Percentiles rank a stretch among this genome's conserved stretches.
phyloP scores from a whole-genome alignment of 2,329 filamentous ascomycete species.

The Botryotinia convoluta region DNA sequence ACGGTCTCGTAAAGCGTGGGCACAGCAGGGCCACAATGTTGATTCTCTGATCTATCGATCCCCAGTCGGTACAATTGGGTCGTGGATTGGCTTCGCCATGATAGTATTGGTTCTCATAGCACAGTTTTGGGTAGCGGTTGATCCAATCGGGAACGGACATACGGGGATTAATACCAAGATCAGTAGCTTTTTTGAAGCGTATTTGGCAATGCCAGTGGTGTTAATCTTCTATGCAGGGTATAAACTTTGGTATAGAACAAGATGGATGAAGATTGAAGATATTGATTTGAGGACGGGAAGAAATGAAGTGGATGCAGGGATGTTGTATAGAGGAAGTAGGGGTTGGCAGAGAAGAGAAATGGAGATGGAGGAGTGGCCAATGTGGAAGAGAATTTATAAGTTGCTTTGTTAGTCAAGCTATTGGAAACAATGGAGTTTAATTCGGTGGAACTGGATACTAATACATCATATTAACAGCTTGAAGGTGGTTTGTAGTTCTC shows the following conservation, averaged over 20 bases:
- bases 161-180: constrained; percentile 46
- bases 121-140: constrained; percentile 77
- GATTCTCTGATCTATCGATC: constrained; percentile 64
- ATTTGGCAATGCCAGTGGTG: constrained; percentile 68
- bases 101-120: constrained; percentile 44
- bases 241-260: constrained; percentile 74
- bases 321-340: constrained; percentile 72
- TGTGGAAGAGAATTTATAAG: constrained; percentile 5
- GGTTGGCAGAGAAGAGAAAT: constrained; percentile 27
- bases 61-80: constrained; percentile 58
- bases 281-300: constrained; percentile 88
- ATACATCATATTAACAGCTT: neutral
- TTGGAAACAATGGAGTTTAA: neutral
- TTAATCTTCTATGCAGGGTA: constrained; percentile 67
- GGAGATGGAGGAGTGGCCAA: neutral
- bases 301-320: constrained; percentile 52
- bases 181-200: constrained; percentile 70
- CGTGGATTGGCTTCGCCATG: constrained; percentile 58
- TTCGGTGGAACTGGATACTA: neutral
- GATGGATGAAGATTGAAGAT: constrained; percentile 62
- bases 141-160: constrained; percentile 57
- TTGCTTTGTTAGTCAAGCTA: neutral
- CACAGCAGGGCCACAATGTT: constrained; percentile 55
- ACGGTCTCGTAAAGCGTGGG: constrained; percentile 81
- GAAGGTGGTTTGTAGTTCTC: neutral